Evolutionary conservation across 2,329 filamentous ascomycete species (phyloP).

Genomic region (Leptographium lundbergii): DNA sequence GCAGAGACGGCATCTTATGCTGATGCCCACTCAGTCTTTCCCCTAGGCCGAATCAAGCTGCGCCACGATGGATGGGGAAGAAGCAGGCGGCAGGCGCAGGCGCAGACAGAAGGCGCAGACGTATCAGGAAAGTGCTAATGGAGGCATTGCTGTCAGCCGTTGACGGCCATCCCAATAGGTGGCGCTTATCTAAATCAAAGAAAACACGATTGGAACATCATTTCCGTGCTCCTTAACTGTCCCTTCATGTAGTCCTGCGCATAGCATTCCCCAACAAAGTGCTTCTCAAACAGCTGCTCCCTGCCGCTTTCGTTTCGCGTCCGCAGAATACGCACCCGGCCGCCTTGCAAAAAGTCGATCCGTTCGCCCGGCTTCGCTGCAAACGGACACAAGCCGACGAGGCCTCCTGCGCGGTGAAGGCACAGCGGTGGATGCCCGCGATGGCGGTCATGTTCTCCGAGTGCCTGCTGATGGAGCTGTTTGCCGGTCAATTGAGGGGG

Average conservation of each 20-base stretch:
- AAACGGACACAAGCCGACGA: background rate
- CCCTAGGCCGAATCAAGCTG: background rate
- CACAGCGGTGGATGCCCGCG: background rate
- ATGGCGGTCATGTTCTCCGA: background rate
- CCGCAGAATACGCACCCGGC: background rate
- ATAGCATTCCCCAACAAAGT: background rate
- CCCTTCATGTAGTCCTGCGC: background rate
- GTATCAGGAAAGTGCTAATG: background rate
- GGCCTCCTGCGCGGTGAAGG: background rate
- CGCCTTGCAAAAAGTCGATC: background rate
- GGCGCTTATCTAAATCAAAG: background rate
- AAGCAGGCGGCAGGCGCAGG: background rate
- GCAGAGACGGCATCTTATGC: no score
- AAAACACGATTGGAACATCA: background rate
- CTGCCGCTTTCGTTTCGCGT: background rate
- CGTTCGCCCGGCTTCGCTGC: background rate
- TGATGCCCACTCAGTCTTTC: no score
- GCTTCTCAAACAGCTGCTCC: background rate
- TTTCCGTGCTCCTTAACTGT: background rate
- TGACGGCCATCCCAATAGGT: background rate
- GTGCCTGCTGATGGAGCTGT: background rate
- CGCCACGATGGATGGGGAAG: background rate
- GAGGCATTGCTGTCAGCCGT: background rate
- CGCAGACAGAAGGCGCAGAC: background rate
- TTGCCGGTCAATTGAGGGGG: background rate